Evolutionary conservation across 2,329 filamentous ascomycete genomes (phyloP).

Genomic region (Stagonosporopsis chrysanthemi): DNA sequence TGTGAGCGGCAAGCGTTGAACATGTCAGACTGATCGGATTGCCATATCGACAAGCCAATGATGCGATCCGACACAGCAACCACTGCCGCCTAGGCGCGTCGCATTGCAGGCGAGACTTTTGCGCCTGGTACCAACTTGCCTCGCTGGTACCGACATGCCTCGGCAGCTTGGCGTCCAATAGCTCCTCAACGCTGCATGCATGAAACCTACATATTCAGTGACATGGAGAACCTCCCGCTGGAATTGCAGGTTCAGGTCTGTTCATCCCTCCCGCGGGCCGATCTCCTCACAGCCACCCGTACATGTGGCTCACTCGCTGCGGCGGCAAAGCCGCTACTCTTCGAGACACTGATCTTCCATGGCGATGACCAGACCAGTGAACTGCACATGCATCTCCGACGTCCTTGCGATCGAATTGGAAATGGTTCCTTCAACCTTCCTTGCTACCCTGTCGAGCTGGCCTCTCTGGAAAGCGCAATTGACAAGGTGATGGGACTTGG

Average conservation of each 20-base stretch:
- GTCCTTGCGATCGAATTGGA: background rate
- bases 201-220: too few species aligned
- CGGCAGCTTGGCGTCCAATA: background rate
- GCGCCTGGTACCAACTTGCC: too few species aligned
- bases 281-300: background rate
- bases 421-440: background rate
- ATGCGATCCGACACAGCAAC: too few species aligned
- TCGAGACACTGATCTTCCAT: background rate
- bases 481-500: background rate
- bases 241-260: background rate
- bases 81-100: too few species aligned
- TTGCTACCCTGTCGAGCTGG: background rate
- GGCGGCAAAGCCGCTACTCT: background rate
- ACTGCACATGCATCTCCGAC: background rate
- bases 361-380: background rate
- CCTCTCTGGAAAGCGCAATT: background rate
- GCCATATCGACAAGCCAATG: too few species aligned
- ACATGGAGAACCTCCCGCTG: background rate
- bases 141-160: background rate
- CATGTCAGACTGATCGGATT: too few species aligned
- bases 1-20: too few species aligned
- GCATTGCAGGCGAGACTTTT: too few species aligned
- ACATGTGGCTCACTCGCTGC: background rate
- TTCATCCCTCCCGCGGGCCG: background rate
- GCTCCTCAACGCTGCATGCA: background rate